Percentiles rank a stretch among this genome's conserved stretches.
Conservation (phyloP, 345 rosid genomes). For the Laguncularia racemosa region DNA sequence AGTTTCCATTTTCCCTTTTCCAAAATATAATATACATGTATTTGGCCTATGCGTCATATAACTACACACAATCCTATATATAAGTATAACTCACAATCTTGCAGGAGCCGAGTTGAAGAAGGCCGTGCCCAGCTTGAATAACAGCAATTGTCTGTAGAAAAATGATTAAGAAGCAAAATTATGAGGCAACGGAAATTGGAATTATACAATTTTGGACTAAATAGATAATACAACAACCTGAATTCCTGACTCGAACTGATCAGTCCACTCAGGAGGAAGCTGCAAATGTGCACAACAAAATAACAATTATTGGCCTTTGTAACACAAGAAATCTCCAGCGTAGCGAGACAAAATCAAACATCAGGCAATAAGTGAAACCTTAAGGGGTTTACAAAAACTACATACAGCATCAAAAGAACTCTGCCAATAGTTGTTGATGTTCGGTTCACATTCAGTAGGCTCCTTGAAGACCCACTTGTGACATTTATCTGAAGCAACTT, state of each 20-base stretch:
- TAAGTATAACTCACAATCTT: slow-evolving; percentile 61
- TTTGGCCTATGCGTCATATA: not conserved
- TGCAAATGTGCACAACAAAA: slow-evolving; percentile 36
- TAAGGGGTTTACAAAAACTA: not conserved
- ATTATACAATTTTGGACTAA: not conserved
- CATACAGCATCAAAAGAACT: slow-evolving; percentile 99
- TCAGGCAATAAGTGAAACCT: not conserved
- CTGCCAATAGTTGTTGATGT: slow-evolving; percentile 94
- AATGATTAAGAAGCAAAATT: slow-evolving; percentile 6
- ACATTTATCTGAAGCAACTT: slow-evolving; percentile 99
- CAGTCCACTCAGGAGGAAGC: slow-evolving; percentile 99
- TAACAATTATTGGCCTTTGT: not conserved
- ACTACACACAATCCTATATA: not conserved
- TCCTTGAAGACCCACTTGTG: slow-evolving; percentile 99
- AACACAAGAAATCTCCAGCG: not conserved
- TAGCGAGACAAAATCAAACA: not conserved
- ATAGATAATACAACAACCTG: slow-evolving; percentile 43
- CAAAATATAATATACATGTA: not conserved
- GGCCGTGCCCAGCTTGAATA: slow-evolving; percentile 98
- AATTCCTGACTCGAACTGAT: slow-evolving; percentile 98
- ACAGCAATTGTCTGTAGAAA: slow-evolving; percentile 83
- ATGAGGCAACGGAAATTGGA: not conserved
- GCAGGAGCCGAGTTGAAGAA: slow-evolving; percentile 92
- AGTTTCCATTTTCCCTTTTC: no score
- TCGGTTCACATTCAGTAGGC: slow-evolving; percentile 92